Base-by-base conservation (phyloP, 257 asterid genomes). In the Solanum sparsipilum region DNA sequence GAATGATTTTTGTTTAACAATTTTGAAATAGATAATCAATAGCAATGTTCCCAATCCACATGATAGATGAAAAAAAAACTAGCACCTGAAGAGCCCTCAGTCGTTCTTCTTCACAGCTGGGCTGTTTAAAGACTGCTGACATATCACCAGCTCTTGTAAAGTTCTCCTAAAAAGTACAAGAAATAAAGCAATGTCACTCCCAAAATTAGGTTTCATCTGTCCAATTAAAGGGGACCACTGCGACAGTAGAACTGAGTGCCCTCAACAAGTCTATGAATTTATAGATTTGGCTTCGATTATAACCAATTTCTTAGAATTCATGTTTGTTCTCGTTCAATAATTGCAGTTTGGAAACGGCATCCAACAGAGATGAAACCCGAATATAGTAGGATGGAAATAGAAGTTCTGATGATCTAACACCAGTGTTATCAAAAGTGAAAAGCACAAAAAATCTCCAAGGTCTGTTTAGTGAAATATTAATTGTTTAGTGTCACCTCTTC, bases 111-210 rank as follows among this genome's bases (percentile, higher is more conserved):
- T 89, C 92, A 91, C 85, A 87, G 67, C 93, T 84, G 68, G 98
- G 98, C 85, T 94, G 98, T 89, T 93, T 92, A 89, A 44, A 92
- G 81, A 94, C 97, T 32, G 95, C 95, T 84, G 96, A 92, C 95
- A 90, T 91, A 84, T 91, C 93, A 90, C 88, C 94, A 79, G 84
- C 91, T 87, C 94, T 90, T 38, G 87, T 91, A 90, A 92, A 94
- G 85, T 89, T 90, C 44, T 90, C 95, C 95, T 93, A 92, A 89
- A 31, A 91, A 82, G 83, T 13, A 73, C 83, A 75, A 65, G 18
- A 65, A 34, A 36, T 34, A 46, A 60, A 60, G 67, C 44, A 60
- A 74, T 74, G 36, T 86, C 52, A 86, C 35, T 71, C 56, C 71
- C 74, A 86, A 41, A 34, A 31, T 27, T 84, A 84, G 34, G 73